Base-by-base conservation (phyloP, 2,329 filamentous ascomycete genomes). In the Rhinocladiella similis region DNA sequence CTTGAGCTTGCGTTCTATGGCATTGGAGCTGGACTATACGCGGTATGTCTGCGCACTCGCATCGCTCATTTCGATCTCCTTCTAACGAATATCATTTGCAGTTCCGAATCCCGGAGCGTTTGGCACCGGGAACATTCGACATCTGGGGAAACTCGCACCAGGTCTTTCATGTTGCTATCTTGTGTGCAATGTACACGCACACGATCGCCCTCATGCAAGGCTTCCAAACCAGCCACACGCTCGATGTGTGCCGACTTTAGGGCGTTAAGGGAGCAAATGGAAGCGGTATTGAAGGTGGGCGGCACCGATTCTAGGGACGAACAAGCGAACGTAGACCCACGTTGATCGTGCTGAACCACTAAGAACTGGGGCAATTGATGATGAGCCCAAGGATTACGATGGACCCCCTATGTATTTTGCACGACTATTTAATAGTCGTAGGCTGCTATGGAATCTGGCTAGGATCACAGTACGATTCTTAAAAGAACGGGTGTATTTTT, bases 61-160 rank as follows among this genome's bases (percentile, higher is more conserved):
- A 13, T 7, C 20, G 1, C 42, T 36, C 19, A 3, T 42, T 51
- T 5, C 14, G 7, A 13, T 42, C 13, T 42, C 14, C 27, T 39
- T 7, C 12, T 16, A 18, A 51, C 22, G 16, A 9, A 33, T 7
- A 33, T 33, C 29, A 14, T 41, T 18, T 51, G 48, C 10, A 51
- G 48, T 47, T 51, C 36, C 86, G 93, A 38, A 86, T 92, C 73
- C 93, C 93, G 0, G 93, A 97, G 75, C 81, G 90, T 59, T 83
- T 81, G 66, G 82, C 77, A 41, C 93, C 93, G 0, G 89, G 90
- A 1, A 77, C 72, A 6, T 97, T 93, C 68, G 94, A 97, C 73
- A 89, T 97, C 52, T 90, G 88, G 83, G 92, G 93, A 25, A 91
- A 86, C 70, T 96, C 91, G 19, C 93, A 97, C 73, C 93, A 97